Evolutionary conservation across 768 basidiomycete species (phyloP), one percentile per base, ranked within the genome.

Genomic region (Lactarius sp.): DNA sequence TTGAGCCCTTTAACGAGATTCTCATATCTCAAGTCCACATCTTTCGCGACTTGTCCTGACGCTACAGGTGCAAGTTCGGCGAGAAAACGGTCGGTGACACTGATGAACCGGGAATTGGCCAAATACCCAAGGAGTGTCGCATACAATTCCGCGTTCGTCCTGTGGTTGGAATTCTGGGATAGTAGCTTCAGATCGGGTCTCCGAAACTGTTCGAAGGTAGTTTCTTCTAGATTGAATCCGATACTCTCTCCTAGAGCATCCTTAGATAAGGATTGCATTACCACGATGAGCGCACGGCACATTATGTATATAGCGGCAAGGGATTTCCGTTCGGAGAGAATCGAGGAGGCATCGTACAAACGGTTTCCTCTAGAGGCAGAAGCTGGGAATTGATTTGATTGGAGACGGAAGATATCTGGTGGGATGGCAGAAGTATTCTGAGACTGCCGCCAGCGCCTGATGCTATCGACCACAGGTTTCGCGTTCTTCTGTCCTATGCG

Each of bases 31-130:
- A 83, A 82, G 68, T 95, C 93, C 46, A 80, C 76, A 66, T 95
- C 94, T 70, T 91, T 93, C 0, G 85, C 79, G 5, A 92, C 84
- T 61, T 90, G 87, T 1, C 85, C 87, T n/a, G 81, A 79, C 16
- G 85, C 82, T 8, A 93, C 80, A 34, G 90, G 90, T 6, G 78
- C 79, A 39, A 98, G 78, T 69, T 95, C 94, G 1, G 81, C 80
- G 56, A 94, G 75, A 73, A 95, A 98, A 0, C 92, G 85, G 75
- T 97, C 94, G 4, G 92, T 93, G n/a, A 98, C 91, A 62, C 87
- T 94, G 68, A 89, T 79, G 69, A 98, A 98, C 57, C 94, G 92
- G 61, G 91, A 78, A 68, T 84, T 86, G 1, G 93, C 88, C 59
- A 96, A 77, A 69, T 90, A 85, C 2, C 93, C 94, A 5, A 97